Conservation (phyloP, 139 green algal genomes). For the Coelastrella sp. region DNA sequence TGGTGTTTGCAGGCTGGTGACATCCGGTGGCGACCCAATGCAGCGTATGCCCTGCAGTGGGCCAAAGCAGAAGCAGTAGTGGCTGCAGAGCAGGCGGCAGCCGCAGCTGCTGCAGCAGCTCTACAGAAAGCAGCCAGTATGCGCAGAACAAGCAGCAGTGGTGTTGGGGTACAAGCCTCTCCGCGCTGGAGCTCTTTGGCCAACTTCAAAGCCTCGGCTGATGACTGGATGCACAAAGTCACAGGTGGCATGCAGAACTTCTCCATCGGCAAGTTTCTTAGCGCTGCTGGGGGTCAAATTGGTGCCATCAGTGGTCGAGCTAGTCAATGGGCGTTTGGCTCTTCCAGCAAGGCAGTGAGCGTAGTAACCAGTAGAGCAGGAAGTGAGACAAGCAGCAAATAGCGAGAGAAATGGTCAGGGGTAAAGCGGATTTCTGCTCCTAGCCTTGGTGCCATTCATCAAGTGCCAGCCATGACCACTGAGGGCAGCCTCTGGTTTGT, state of each 20-base stretch:
- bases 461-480: too few species aligned
- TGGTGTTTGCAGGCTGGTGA: conserved; percentile 31
- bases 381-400: not conserved
- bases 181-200: conserved; percentile 3
- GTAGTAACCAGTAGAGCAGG: not conserved
- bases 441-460: too few species aligned
- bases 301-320: not conserved
- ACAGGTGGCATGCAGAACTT: not conserved
- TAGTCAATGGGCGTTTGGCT: not conserved
- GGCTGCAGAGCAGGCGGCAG: conserved; percentile 35
- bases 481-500: too few species aligned
- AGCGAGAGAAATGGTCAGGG: too few species aligned
- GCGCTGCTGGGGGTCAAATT: not conserved
- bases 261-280: not conserved
- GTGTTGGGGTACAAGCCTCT: not conserved
- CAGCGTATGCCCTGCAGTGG: conserved; percentile 34
- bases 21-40: conserved; percentile 36
- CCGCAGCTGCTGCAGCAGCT: conserved; percentile 4
- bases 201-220: not conserved
- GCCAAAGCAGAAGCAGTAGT: not conserved
- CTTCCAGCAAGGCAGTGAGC: conserved; percentile 11
- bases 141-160: not conserved
- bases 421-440: too few species aligned
- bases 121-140: too few species aligned
- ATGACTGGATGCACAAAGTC: conserved; percentile 31